These are phyloP conservation scores for Suillus weaverae DNA, from an alignment of 768 basidiomycete genomes.

Conservation along the genomic window DNA sequence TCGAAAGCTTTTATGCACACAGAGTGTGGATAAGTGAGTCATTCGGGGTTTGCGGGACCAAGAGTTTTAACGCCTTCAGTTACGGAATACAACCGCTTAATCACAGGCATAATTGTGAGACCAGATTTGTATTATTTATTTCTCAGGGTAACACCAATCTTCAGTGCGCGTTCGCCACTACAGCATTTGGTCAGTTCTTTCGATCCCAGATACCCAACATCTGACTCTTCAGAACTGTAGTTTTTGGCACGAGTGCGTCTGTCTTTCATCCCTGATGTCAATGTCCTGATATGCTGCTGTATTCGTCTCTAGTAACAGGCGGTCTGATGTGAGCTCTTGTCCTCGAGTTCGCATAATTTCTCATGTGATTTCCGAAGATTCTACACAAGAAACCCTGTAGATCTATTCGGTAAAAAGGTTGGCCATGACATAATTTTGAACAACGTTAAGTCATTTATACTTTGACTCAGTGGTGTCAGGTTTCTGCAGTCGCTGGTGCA, in stretches of 20 bases:
- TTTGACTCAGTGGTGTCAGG: conserved; percentile 9
- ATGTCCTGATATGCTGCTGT: conserved; percentile 2
- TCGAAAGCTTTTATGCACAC: conserved; percentile 24
- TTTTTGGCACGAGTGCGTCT: conserved; percentile 17
- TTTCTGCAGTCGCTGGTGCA: conserved; percentile 17
- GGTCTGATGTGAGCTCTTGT: neutral
- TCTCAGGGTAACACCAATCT: conserved; percentile 1
- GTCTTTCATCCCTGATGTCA: neutral
- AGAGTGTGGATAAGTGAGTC: conserved; percentile 30
- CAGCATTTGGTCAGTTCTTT: conserved; percentile 16
- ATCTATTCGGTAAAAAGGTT: conserved; percentile 10
- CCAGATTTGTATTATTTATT: neutral
- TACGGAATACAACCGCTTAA: conserved; percentile 17
- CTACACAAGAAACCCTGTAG: conserved; percentile 8
- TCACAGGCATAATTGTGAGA: conserved; percentile 19
- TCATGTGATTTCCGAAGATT: conserved; percentile 10
- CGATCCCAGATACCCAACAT: neutral
- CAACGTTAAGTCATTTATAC: neutral
- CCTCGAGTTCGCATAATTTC: neutral
- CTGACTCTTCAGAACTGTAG: conserved; percentile 4
- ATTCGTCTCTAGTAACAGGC: conserved; percentile 10
- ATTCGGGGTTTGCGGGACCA: too few relatives aligned
- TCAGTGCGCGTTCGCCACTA: conserved; percentile 8
- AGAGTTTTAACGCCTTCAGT: conserved; percentile 12
- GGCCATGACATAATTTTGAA: neutral